Evolutionary conservation across 2,329 filamentous ascomycete species (phyloP).

Genomic region (Lomentospora prolificans): DNA sequence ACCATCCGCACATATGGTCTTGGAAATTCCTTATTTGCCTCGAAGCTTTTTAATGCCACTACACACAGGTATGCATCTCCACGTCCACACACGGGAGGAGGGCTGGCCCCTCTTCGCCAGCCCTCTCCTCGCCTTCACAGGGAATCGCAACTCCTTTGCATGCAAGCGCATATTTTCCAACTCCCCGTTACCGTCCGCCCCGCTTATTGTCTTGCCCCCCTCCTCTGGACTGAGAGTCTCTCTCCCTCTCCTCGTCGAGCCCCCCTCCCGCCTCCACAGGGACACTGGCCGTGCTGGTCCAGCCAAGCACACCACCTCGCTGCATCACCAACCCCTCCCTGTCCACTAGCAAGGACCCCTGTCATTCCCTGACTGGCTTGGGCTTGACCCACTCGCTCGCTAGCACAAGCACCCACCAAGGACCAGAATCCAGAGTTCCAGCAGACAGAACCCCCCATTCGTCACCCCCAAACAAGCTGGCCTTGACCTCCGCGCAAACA

Average conservation of each 20-base stretch:
- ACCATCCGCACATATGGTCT: neutral
- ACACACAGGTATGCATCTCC: conserved; percentile 4
- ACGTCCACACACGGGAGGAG: neutral
- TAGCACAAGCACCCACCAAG: conserved; percentile 7
- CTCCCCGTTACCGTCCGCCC: conserved; percentile 1
- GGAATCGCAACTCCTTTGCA: neutral
- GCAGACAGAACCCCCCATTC: neutral
- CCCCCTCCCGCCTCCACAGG: neutral
- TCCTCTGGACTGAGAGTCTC: neutral
- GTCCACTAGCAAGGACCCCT: conserved; percentile 5
- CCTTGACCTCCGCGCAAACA: neutral
- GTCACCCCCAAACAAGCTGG: conserved; percentile 1
- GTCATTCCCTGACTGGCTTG: conserved; percentile 5
- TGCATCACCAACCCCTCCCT: conserved; percentile 4
- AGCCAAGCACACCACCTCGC: conserved; percentile 6
- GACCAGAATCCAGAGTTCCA: neutral
- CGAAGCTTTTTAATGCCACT: conserved; percentile 2
- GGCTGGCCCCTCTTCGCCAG: neutral
- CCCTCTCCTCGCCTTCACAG: neutral
- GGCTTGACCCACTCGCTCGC: conserved; percentile 3
- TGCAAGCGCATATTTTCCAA: neutral
- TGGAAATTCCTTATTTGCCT: neutral
- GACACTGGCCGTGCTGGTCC: conserved; percentile 1
- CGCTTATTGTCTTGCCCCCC: conserved; percentile 5
- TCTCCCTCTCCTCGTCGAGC: neutral